A percentile compares a stretch with the other conserved stretches of the same genome.
phyloP scores from a whole-genome alignment of 2,329 filamentous ascomycete species.

The Chaetomium strumarium region DNA sequence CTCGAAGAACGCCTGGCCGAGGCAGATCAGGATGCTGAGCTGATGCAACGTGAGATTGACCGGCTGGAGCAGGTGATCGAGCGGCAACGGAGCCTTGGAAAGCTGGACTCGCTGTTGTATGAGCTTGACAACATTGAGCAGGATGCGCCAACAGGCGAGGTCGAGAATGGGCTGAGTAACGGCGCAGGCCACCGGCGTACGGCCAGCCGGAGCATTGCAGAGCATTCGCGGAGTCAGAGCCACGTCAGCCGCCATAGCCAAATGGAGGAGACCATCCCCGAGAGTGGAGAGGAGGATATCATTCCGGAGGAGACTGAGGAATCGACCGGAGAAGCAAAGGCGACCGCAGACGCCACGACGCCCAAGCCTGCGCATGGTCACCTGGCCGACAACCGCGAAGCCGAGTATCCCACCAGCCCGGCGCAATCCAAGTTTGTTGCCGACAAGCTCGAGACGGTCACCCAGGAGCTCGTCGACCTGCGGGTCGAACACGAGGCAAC shows the following conservation, averaged over 20 bases:
- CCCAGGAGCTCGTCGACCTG: conserved; percentile 84
- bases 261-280: conserved; percentile 49
- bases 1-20: conserved; percentile 92
- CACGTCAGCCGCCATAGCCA: conserved; percentile 50
- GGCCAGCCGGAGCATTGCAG: conserved; percentile 36
- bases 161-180: conserved; percentile 33
- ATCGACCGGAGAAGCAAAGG: conserved; percentile 32
- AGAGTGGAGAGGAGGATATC: conserved; percentile 44
- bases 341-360: conserved; percentile 24
- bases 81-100: conserved; percentile 88
- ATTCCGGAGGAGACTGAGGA: conserved; percentile 30
- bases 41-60: conserved; percentile 96
- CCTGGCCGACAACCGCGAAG: conserved; percentile 23
- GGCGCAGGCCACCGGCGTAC: conserved; percentile 40
- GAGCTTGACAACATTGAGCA: conserved; percentile 77
- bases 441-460: conserved; percentile 87
- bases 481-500: conserved; percentile 86
- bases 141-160: conserved; percentile 41
- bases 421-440: conserved; percentile 81
- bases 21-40: conserved; percentile 88
- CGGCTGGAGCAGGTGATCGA: conserved; percentile 92
- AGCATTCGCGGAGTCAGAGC: conserved; percentile 51
- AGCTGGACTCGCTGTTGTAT: conserved; percentile 85
- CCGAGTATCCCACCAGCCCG: conserved; percentile 54
- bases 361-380: conserved; percentile 20